These are phyloP conservation scores for Citrus trifoliata DNA, from an alignment of 345 rosid species.

Conservation along the genomic window DNA sequence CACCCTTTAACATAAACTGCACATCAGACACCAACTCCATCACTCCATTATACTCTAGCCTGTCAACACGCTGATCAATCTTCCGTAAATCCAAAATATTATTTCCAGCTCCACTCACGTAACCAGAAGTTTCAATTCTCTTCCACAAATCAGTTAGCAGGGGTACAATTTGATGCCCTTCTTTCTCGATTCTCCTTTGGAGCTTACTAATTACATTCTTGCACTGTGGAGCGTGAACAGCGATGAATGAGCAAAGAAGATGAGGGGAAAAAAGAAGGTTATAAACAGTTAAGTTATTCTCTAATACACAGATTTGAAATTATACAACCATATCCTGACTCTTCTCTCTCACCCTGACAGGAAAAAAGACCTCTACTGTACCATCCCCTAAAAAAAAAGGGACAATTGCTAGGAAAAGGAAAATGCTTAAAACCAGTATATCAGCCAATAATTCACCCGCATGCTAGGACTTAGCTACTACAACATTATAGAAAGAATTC, in stretches of 20 bases:
- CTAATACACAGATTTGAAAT: not conserved
- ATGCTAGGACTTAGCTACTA: not conserved
- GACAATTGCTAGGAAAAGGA: not conserved
- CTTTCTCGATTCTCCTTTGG: constrained; percentile 84
- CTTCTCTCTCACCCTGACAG: not conserved
- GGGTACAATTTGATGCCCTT: constrained; percentile 95
- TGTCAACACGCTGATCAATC: constrained; percentile 86
- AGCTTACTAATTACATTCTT: constrained; percentile 89
- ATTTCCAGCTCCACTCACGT: constrained; percentile 59
- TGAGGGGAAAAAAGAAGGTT: not conserved
- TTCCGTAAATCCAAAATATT: constrained; percentile 76
- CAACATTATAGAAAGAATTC: not conserved
- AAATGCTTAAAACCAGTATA: not conserved
- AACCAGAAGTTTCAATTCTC: constrained; percentile 64
- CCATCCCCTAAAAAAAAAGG: no score
- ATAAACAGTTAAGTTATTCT: not conserved
- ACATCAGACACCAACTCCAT: constrained; percentile 90
- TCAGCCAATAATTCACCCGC: not conserved
- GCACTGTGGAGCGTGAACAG: constrained; percentile 48
- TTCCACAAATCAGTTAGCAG: constrained; percentile 88
- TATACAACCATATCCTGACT: not conserved
- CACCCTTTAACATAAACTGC: constrained; percentile 82
- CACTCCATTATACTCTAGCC: constrained; percentile 71
- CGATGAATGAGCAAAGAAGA: not conserved
- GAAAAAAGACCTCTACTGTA: not conserved